phyloP scores from a whole-genome alignment of 2,329 filamentous ascomycete species.

The Arthrobotrys iridis region DNA sequence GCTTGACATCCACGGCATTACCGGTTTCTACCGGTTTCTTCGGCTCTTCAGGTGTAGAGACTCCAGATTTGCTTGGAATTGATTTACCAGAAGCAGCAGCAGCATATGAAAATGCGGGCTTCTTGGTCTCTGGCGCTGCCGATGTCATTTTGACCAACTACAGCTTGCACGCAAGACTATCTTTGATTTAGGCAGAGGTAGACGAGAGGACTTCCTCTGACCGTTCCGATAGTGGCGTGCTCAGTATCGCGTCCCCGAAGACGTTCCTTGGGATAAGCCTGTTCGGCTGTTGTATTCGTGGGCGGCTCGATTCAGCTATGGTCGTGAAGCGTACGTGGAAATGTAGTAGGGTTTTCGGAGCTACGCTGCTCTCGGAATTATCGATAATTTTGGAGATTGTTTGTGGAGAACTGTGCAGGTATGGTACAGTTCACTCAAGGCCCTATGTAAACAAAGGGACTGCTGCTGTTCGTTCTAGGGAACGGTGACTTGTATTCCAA shows the following conservation, averaged over 20 bases:
- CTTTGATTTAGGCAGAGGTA: slow-evolving; percentile 51
- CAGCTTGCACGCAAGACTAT: slow-evolving; percentile 48
- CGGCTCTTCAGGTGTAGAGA: slow-evolving; percentile 39
- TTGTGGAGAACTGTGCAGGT: not conserved
- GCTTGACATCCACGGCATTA: slow-evolving; percentile 61
- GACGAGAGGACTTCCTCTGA: slow-evolving; percentile 50
- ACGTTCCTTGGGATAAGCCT: slow-evolving; percentile 41
- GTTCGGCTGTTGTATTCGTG: slow-evolving; percentile 31
- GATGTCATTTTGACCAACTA: slow-evolving; percentile 54
- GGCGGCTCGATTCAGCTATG: slow-evolving; percentile 24
- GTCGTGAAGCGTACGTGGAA: not conserved
- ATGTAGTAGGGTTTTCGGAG: slow-evolving; percentile 13
- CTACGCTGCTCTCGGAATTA: not conserved
- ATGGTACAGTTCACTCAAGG: not conserved
- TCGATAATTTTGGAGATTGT: slow-evolving; percentile 1
- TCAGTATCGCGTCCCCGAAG: slow-evolving; percentile 50
- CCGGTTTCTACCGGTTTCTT: slow-evolving; percentile 54
- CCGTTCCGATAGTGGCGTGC: slow-evolving; percentile 49
- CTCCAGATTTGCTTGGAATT: slow-evolving; percentile 31
- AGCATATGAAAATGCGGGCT: slow-evolving; percentile 58
- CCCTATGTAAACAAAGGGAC: slow-evolving; percentile 17
- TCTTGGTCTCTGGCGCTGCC: slow-evolving; percentile 56
- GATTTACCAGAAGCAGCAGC: slow-evolving; percentile 58
- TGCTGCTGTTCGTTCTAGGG: too few species aligned
- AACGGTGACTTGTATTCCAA: too few species aligned